Conservation (phyloP, 2,329 filamentous ascomycete genomes). For the Lachnellula arida region DNA sequence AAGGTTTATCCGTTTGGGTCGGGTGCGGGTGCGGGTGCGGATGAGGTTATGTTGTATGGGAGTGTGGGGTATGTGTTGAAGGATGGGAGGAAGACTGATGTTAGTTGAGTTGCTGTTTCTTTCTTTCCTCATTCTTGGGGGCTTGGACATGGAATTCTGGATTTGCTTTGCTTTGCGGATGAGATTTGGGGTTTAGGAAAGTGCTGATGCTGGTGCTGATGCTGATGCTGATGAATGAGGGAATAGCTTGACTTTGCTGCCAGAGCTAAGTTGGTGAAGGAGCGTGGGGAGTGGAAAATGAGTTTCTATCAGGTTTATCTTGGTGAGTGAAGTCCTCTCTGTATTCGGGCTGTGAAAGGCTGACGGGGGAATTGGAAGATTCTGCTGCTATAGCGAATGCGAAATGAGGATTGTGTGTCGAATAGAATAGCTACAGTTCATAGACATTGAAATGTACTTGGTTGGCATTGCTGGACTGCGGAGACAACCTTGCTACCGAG, state of each 20-base stretch:
- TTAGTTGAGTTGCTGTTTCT: conserved; percentile 8
- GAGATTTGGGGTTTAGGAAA: no score
- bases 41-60: conserved; percentile 51
- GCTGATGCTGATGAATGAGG: neutral
- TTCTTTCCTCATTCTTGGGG: neutral
- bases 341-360: neutral
- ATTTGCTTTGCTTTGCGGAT: neutral
- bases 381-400: conserved; percentile 22
- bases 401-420: conserved; percentile 6
- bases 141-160: neutral
- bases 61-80: conserved; percentile 49
- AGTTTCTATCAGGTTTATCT: conserved; percentile 29
- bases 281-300: conserved; percentile 26
- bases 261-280: conserved; percentile 24
- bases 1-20: conserved; percentile 48
- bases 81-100: conserved; percentile 36
- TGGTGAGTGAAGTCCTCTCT: conserved; percentile 15
- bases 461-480: neutral
- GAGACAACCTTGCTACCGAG: no score
- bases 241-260: conserved; percentile 27
- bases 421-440: no score
- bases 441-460: no score
- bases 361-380: conserved; percentile 8
- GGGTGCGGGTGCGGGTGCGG: conserved; percentile 32
- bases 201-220: conserved; percentile 2